Conservation (phyloP, 352 stramenopile genomes). For the Globisporangium sylvaticum region DNA sequence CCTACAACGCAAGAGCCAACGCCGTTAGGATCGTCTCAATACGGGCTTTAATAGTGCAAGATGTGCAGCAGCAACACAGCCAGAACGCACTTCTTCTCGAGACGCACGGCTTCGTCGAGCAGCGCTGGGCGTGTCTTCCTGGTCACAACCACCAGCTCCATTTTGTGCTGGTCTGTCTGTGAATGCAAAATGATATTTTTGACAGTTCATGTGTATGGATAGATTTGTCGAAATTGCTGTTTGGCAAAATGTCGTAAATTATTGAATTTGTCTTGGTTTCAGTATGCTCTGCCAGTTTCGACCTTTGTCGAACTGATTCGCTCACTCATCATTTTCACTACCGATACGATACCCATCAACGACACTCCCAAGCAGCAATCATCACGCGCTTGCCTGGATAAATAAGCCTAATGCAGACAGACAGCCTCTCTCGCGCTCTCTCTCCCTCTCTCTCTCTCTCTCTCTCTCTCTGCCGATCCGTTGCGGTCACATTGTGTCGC, state of each 20-base stretch:
- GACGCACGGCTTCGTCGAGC: constrained; percentile 11
- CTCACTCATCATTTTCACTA: background rate
- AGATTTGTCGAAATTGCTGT: background rate
- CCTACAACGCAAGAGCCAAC: background rate
- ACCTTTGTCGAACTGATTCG: background rate
- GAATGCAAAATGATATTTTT: background rate
- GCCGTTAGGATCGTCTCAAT: background rate
- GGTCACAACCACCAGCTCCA: constrained; percentile 16
- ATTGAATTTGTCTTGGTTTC: constrained; percentile 2
- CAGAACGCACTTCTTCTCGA: constrained; percentile 16
- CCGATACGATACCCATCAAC: background rate
- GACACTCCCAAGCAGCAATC: constrained; percentile 1
- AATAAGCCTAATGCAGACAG: constrained; percentile 11
- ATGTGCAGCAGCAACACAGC: background rate
- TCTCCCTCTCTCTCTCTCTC: background rate
- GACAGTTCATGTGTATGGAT: background rate
- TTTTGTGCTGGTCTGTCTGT: background rate
- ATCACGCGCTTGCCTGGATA: background rate
- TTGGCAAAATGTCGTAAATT: background rate
- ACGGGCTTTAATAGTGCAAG: background rate
- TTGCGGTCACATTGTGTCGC: constrained; percentile 1
- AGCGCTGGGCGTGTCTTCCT: constrained; percentile 5
- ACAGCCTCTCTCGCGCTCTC: background rate
- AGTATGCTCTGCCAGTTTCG: background rate
- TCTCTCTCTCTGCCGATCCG: background rate